Percentiles rank a stretch among this genome's conserved stretches.
phyloP scores from a whole-genome alignment of 2,329 filamentous ascomycete genomes.

The Cercospora sp. region DNA sequence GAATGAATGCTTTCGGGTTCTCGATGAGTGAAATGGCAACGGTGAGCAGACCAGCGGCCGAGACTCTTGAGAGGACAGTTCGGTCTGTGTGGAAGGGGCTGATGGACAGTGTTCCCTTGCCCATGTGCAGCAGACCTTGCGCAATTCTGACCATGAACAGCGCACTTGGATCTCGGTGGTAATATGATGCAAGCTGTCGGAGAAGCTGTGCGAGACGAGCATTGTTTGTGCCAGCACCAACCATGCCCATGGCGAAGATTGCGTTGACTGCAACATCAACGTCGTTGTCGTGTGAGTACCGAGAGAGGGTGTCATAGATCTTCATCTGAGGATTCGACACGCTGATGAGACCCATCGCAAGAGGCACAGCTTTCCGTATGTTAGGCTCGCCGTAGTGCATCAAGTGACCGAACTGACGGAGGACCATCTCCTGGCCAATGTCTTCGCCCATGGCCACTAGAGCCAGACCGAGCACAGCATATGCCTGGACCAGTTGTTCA shows the following conservation, averaged over 20 bases:
- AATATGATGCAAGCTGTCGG: conserved; percentile 94
- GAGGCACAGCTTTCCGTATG: conserved; percentile 90
- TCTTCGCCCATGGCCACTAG: conserved; percentile 98
- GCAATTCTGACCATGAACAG: conserved; percentile 99
- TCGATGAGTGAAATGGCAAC: conserved; percentile 94
- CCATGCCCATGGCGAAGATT: conserved; percentile 97
- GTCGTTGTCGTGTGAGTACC: conserved; percentile 98
- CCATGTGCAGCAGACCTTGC: conserved; percentile 96
- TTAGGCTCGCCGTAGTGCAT: conserved; percentile 99
- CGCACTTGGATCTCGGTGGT: conserved; percentile 92
- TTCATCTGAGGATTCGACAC: conserved; percentile 99
- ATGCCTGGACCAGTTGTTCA: conserved; percentile 91
- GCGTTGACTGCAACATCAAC: conserved; percentile 97
- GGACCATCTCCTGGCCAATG: conserved; percentile 96
- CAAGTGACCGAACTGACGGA: conserved; percentile 93
- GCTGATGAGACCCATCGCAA: conserved; percentile 95
- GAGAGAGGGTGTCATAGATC: conserved; percentile 94
- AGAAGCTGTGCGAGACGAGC: conserved; percentile 92
- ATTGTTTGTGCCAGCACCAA: conserved; percentile 97
- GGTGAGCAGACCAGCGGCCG: conserved; percentile 82
- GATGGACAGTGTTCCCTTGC: conserved; percentile 92
- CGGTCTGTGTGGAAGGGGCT: conserved; percentile 99
- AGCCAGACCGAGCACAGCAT: conserved; percentile 90
- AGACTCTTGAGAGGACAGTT: conserved; percentile 88
- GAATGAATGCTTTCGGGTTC: conserved; percentile 75